phyloP scores from a whole-genome alignment of 495 filamentous ascomycete species.

The Hypoxylon perforatum region DNA sequence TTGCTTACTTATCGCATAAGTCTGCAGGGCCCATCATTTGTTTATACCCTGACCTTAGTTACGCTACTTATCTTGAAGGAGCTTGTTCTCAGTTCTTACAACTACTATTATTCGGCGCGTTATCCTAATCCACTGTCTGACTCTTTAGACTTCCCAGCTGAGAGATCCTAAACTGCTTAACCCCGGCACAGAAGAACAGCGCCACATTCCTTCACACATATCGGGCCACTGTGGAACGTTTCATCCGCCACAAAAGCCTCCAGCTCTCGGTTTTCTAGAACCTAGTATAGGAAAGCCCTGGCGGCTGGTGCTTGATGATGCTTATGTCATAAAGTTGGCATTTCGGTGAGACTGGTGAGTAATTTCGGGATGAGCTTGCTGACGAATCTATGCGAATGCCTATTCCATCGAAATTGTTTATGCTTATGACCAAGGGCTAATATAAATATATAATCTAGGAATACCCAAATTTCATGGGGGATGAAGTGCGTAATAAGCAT shows the following conservation, averaged over 20 bases:
- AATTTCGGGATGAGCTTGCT: slow-evolving; percentile 33
- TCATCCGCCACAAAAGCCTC: slow-evolving; percentile 36
- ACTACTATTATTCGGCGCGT: slow-evolving; percentile 9
- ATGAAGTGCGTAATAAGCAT: slow-evolving; percentile 36
- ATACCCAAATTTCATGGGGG: slow-evolving; percentile 39
- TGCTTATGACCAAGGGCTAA: slow-evolving; percentile 27
- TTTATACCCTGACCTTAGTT: slow-evolving; percentile 16
- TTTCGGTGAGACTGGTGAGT: slow-evolving; percentile 39
- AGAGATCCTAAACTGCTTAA: slow-evolving; percentile 26
- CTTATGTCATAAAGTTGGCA: slow-evolving; percentile 40
- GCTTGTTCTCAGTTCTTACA: slow-evolving; percentile 18
- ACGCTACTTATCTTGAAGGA: slow-evolving; percentile 26
- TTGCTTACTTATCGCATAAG: slow-evolving; percentile 40
- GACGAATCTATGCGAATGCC: slow-evolving; percentile 20
- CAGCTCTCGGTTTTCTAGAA: slow-evolving; percentile 23
- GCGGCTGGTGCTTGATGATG: slow-evolving; percentile 34
- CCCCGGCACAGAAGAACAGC: slow-evolving; percentile 31
- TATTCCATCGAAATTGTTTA: background rate
- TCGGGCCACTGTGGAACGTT: slow-evolving; percentile 42
- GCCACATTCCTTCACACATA: slow-evolving; percentile 37
- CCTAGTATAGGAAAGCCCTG: slow-evolving; percentile 25
- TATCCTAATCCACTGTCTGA: slow-evolving; percentile 22
- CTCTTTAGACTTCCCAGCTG: slow-evolving; percentile 13
- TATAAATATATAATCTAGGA: slow-evolving; percentile 34
- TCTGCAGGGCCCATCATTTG: slow-evolving; percentile 19